Percentiles rank a stretch among this genome's conserved stretches.
phyloP scores from a whole-genome alignment of 495 filamentous ascomycete genomes.

The Xylaria cubensis region DNA sequence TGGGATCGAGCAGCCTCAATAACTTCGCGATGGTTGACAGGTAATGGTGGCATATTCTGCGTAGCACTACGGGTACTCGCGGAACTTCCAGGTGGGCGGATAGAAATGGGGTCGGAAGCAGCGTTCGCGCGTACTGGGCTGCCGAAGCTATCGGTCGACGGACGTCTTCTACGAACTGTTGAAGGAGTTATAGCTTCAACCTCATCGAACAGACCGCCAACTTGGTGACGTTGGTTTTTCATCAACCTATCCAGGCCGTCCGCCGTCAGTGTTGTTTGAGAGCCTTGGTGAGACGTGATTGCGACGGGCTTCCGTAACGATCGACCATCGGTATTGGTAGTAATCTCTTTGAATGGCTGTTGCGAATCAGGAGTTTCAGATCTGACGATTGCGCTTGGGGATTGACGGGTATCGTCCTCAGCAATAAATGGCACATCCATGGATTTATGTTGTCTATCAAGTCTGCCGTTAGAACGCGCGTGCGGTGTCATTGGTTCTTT shows the following conservation, averaged over 20 bases:
- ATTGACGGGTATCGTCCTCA: slow-evolving; percentile 63
- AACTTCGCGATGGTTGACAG: slow-evolving; percentile 78
- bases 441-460: slow-evolving; percentile 52
- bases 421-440: slow-evolving; percentile 51
- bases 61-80: slow-evolving; percentile 59
- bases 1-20: slow-evolving; percentile 76
- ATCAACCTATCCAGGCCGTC: slow-evolving; percentile 74
- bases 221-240: slow-evolving; percentile 40
- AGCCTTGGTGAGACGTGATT: slow-evolving; percentile 67
- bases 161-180: slow-evolving; percentile 44
- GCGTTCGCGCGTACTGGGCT: slow-evolving; percentile 45
- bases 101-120: slow-evolving; percentile 34
- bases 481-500: slow-evolving; percentile 34
- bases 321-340: slow-evolving; percentile 44
- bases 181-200: slow-evolving; percentile 33
- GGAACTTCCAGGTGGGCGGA: slow-evolving; percentile 70
- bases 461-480: slow-evolving; percentile 41
- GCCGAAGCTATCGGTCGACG: slow-evolving; percentile 48
- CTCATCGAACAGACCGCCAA: slow-evolving; percentile 28
- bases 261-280: slow-evolving; percentile 77
- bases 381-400: slow-evolving; percentile 43
- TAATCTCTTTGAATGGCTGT: slow-evolving; percentile 51
- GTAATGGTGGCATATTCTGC: slow-evolving; percentile 69
- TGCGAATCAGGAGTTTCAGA: slow-evolving; percentile 49
- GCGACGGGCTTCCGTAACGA: slow-evolving; percentile 43